These are phyloP conservation scores for Saccharomycopsis sp. DNA, from an alignment of 805 yeast species.

Conservation along the genomic window DNA sequence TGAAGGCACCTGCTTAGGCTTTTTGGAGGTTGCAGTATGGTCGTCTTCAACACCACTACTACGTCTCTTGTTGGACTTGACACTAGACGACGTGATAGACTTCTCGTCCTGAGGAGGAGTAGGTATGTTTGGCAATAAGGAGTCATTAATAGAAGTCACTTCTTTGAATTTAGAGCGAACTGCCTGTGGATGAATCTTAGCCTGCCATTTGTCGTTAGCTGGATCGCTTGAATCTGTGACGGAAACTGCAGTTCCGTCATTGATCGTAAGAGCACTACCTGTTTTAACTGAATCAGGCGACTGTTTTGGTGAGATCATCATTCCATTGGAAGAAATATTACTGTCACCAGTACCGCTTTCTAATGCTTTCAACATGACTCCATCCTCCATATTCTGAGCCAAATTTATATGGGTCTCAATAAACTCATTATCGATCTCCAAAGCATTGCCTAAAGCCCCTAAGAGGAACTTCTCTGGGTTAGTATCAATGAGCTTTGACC, in stretches of 20 bases:
- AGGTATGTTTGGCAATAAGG: constrained; percentile 19
- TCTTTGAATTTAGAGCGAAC: constrained; percentile 20
- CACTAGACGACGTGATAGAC: neutral
- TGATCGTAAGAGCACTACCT: neutral
- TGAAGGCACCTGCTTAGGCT: neutral
- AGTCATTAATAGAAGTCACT: constrained; percentile 17
- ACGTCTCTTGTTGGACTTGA: constrained; percentile 1
- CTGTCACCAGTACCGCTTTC: neutral
- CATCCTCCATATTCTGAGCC: constrained; percentile 10
- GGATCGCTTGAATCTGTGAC: neutral
- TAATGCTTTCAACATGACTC: neutral
- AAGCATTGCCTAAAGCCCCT: constrained; percentile 17
- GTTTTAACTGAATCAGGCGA: constrained; percentile 4
- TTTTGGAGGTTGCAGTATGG: neutral
- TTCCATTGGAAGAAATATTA: neutral
- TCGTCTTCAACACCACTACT: neutral
- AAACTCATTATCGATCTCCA: constrained; percentile 12
- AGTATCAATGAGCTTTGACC: constrained; percentile 4
- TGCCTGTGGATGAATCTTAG: constrained; percentile 19
- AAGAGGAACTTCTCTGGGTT: constrained; percentile 16
- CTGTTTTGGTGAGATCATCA: constrained; percentile 16
- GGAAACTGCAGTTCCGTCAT: constrained; percentile 12
- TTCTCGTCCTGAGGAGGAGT: constrained; percentile 22
- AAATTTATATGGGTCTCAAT: constrained; percentile 12
- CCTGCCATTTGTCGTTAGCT: constrained; percentile 8